A percentile compares a stretch with the other conserved stretches of the same genome.
Conservation (phyloP, 257 asterid species). For the Orobanche coerulescens region DNA sequence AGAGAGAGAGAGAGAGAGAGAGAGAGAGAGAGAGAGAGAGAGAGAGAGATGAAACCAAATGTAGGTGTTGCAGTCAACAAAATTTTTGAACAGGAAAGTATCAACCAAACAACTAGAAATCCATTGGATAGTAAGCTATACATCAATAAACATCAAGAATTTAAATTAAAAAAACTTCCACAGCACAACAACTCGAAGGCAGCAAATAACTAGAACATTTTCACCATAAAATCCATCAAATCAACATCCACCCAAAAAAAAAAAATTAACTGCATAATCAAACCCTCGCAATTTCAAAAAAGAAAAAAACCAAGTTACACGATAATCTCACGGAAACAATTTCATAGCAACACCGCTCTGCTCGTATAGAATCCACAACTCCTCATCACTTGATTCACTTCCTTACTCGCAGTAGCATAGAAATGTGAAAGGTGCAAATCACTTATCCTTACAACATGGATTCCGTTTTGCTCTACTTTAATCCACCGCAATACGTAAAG, state of each 20-base stretch:
- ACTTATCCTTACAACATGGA: neutral
- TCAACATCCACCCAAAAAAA: neutral
- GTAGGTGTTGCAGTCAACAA: neutral
- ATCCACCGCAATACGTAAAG: neutral
- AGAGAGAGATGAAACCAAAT: neutral
- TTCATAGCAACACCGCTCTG: neutral
- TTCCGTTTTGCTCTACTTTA: neutral
- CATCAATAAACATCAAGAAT: neutral
- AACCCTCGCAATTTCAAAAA: neutral
- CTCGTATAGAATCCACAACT: neutral
- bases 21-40: neutral
- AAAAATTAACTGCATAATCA: neutral
- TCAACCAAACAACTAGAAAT: neutral
- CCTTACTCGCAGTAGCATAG: neutral
- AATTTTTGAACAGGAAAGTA: neutral
- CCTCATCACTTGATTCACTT: neutral
- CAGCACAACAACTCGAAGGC: neutral
- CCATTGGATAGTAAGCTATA: neutral
- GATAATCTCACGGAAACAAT: neutral
- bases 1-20: too few relatives aligned
- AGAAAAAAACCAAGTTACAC: neutral
- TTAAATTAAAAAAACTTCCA: neutral
- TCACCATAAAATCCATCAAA: neutral
- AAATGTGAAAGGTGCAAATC: neutral
- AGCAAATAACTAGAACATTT: neutral